These are phyloP conservation scores for Rutidosis leptorrhynchoides DNA, from an alignment of 129 eudicot genomes.

Conservation along the genomic window DNA sequence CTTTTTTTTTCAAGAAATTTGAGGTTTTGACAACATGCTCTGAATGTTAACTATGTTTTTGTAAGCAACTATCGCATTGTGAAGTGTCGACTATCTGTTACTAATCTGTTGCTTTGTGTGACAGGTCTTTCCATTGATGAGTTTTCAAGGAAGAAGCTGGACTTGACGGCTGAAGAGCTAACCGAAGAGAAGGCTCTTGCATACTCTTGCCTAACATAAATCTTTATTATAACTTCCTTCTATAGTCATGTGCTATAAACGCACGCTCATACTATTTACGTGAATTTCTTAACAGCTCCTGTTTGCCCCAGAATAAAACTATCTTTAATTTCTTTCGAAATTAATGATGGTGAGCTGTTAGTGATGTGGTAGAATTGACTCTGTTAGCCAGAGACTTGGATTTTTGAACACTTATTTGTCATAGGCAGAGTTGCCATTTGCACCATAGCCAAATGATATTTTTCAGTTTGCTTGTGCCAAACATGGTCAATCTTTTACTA, in stretches of 20 bases:
- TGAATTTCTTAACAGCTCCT: slow-evolving; percentile 36
- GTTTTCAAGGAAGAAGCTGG: slow-evolving; percentile 89
- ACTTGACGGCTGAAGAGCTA: slow-evolving; percentile 86
- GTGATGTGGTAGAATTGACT: slow-evolving; percentile 26
- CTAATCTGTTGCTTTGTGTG: not conserved
- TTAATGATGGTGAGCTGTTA: slow-evolving; percentile 37
- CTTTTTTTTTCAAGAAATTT: not conserved
- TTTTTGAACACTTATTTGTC: slow-evolving; percentile 19
- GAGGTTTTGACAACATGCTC: not conserved
- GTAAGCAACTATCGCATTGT: not conserved
- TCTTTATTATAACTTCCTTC: not conserved
- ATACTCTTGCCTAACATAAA: slow-evolving; percentile 83
- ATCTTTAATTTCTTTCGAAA: slow-evolving; percentile 26
- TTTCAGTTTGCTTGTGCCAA: slow-evolving; percentile 1
- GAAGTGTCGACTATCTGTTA: not conserved
- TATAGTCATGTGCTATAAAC: not conserved
- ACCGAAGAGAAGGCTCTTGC: slow-evolving; percentile 90
- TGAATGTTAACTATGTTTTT: not conserved
- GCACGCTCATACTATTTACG: slow-evolving; percentile 26
- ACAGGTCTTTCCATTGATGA: slow-evolving; percentile 90
- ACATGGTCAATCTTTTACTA: not conserved
- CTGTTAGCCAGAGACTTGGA: slow-evolving; percentile 22
- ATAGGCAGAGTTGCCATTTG: slow-evolving; percentile 28
- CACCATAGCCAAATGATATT: slow-evolving; percentile 12
- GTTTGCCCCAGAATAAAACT: slow-evolving; percentile 46